Percentiles rank a stretch among this genome's conserved stretches.
Conservation (phyloP, 345 rosid genomes). For the Sisymbrium irio region DNA sequence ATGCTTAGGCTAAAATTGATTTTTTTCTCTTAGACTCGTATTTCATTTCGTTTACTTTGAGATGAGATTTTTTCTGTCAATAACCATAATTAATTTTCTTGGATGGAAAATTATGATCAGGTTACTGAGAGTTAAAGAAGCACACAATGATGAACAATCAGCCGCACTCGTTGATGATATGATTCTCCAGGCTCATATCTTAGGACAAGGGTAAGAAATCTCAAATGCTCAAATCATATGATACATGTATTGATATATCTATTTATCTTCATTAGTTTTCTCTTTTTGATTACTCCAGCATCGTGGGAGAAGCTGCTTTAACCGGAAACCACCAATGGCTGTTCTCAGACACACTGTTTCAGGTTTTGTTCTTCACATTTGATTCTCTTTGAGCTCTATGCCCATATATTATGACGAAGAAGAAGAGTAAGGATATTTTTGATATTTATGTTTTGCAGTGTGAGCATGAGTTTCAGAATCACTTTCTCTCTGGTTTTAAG, state of each 20-base stretch:
- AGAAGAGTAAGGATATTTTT: not conserved
- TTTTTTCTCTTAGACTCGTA: not conserved
- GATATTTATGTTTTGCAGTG: constrained; percentile 15
- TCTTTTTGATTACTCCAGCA: constrained; percentile 33
- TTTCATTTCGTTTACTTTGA: not conserved
- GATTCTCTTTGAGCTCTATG: not conserved
- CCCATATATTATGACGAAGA: not conserved
- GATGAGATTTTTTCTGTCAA: not conserved
- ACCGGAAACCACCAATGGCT: constrained; percentile 76
- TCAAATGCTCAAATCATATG: not conserved
- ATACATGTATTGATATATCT: not conserved
- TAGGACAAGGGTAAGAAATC: constrained; percentile 88
- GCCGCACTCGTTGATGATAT: constrained; percentile 45
- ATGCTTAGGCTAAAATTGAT: not conserved
- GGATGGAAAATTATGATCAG: constrained; percentile 37
- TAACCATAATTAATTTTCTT: not conserved
- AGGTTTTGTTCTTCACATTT: constrained; percentile 32
- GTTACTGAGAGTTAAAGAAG: constrained; percentile 75
- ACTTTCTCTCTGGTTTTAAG: constrained; percentile 33
- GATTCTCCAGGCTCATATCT: constrained; percentile 56
- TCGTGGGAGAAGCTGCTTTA: constrained; percentile 65
- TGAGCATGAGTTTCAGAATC: constrained; percentile 34
- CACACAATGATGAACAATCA: constrained; percentile 58
- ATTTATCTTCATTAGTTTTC: not conserved
- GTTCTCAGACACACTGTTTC: constrained; percentile 48